Conservation (phyloP, 768 basidiomycete species). For the Macrolepiota albuminosa region DNA sequence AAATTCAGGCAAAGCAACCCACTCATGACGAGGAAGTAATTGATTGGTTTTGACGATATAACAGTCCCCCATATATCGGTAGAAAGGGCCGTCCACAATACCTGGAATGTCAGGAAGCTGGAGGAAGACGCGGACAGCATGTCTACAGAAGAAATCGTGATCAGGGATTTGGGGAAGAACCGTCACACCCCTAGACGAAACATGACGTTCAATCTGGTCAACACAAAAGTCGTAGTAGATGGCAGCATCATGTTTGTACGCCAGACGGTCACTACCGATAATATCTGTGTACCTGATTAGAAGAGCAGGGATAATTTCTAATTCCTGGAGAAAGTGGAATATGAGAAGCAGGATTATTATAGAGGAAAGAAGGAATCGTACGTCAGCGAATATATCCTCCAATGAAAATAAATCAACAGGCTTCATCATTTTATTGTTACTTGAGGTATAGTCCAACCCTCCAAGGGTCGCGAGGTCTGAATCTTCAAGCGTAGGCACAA, state of each 20-base stretch:
- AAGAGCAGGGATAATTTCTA: constrained; percentile 8
- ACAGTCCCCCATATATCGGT: constrained; percentile 13
- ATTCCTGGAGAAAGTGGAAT: background rate
- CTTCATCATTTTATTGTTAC: background rate
- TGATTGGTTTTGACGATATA: constrained; percentile 9
- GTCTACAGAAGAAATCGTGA: constrained; percentile 3
- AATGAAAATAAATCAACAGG: constrained; percentile 7
- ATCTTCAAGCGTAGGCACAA: background rate
- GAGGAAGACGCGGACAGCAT: constrained; percentile 16
- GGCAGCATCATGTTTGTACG: constrained; percentile 3
- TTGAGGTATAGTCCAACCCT: background rate
- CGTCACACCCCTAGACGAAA: constrained; percentile 6
- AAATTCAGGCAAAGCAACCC: constrained; percentile 4
- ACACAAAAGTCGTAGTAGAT: constrained; percentile 14
- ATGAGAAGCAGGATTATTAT: background rate
- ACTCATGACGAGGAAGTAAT: constrained; percentile 4
- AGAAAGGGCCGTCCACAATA: constrained; percentile 9
- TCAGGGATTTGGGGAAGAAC: constrained; percentile 2
- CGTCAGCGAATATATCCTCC: constrained; percentile 6
- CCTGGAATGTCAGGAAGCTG: constrained; percentile 5
- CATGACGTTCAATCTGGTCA: constrained; percentile 3
- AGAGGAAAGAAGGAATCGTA: background rate
- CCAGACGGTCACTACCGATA: constrained; percentile 4
- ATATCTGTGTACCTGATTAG: constrained; percentile 11
- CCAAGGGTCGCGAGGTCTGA: background rate